Conservation (phyloP, 768 basidiomycete genomes). For the Pilatotrama ljubarskyi region DNA sequence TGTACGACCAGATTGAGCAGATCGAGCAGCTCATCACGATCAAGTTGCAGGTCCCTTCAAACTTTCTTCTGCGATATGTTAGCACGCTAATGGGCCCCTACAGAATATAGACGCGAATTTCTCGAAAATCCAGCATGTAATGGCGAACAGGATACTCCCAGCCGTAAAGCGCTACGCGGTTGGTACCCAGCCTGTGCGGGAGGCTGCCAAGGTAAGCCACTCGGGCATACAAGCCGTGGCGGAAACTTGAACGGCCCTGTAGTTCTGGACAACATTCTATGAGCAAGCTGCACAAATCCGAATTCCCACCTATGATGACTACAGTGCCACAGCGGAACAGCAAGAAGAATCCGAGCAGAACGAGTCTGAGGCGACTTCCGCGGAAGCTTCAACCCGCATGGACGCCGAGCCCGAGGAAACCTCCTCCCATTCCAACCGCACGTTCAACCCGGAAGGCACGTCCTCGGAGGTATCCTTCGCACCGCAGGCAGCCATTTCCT, state of each 20-base stretch:
- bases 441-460: conserved; percentile 45
- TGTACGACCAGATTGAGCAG: conserved; percentile 86
- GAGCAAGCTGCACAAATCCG: conserved; percentile 90
- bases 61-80: background rate
- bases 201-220: conserved; percentile 78
- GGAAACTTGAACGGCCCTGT: background rate
- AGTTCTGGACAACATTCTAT: conserved; percentile 99
- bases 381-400: conserved; percentile 22
- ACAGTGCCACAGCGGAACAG: conserved; percentile 35
- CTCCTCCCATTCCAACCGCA: conserved; percentile 14
- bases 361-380: conserved; percentile 21
- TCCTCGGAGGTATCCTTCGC: conserved; percentile 73
- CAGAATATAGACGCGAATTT: conserved; percentile 94
- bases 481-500: conserved; percentile 73
- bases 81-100: background rate
- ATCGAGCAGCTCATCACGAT: conserved; percentile 95
- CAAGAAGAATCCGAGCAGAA: conserved; percentile 18
- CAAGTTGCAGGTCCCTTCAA: conserved; percentile 69
- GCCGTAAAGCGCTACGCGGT: conserved; percentile 89
- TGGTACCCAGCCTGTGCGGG: conserved; percentile 82
- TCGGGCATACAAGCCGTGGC: background rate
- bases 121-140: conserved; percentile 81
- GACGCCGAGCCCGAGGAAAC: conserved; percentile 31
- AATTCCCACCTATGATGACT: conserved; percentile 72
- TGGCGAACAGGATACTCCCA: conserved; percentile 80